Evolutionary conservation across 768 basidiomycete genomes (phyloP).

Genomic region (Hypholoma fasciculare): DNA sequence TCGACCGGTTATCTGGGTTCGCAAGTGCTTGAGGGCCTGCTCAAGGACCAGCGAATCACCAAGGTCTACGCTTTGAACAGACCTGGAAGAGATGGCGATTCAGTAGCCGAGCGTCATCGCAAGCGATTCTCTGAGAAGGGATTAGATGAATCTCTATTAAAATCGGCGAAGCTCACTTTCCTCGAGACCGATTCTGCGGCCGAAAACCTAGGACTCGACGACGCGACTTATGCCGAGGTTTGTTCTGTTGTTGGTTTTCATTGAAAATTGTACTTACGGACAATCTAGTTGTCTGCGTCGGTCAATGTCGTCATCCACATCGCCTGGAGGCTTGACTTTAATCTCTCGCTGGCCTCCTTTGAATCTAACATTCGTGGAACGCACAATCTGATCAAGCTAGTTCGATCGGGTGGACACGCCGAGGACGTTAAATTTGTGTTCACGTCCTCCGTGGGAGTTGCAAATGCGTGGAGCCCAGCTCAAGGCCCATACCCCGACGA

Average conservation of each 20-base stretch:
- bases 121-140: slow-evolving; percentile 7
- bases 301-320: slow-evolving; percentile 40
- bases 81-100: not conserved
- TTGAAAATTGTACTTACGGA: not conserved
- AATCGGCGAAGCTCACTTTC: slow-evolving; percentile 2
- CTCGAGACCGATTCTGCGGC: slow-evolving; percentile 3
- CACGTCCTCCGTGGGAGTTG: slow-evolving; percentile 39
- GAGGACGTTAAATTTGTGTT: slow-evolving; percentile 34
- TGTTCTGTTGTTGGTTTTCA: not conserved
- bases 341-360: slow-evolving; percentile 48
- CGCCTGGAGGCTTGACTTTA: slow-evolving; percentile 47
- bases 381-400: slow-evolving; percentile 45
- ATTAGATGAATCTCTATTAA: not conserved
- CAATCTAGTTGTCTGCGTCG: slow-evolving; percentile 27
- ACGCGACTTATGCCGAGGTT: slow-evolving; percentile 1
- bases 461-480: slow-evolving; percentile 26
- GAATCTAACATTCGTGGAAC: slow-evolving; percentile 48
- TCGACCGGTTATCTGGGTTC: slow-evolving; percentile 36
- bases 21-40: slow-evolving; percentile 29
- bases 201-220: slow-evolving; percentile 3
- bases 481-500: slow-evolving; percentile 23
- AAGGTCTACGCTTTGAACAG: slow-evolving; percentile 37
- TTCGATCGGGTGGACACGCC: slow-evolving; percentile 23
- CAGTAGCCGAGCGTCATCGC: slow-evolving; percentile 1
- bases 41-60: slow-evolving; percentile 20